A percentile compares a stretch with the other conserved stretches of the same genome.
phyloP scores from a whole-genome alignment of 345 rosid species.

The Linum tenue region DNA sequence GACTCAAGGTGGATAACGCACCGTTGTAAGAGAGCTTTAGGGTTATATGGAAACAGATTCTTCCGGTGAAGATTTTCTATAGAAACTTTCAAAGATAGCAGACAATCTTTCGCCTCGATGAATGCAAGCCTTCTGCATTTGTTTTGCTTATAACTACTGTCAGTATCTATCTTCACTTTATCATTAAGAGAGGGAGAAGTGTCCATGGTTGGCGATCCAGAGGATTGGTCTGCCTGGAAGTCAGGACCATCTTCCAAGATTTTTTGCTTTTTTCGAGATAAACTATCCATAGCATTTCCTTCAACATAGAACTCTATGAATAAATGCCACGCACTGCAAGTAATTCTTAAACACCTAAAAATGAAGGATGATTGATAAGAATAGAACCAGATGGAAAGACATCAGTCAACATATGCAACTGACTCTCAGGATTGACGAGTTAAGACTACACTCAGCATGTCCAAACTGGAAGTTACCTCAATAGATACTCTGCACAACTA shows the following conservation, averaged over 20 bases:
- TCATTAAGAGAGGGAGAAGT: conserved; percentile 10
- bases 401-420: background rate
- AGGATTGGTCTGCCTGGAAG: conserved; percentile 14
- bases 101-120: conserved; percentile 52
- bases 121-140: conserved; percentile 23
- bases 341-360: conserved; percentile 50
- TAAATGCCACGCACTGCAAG: conserved; percentile 47
- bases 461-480: conserved; percentile 39
- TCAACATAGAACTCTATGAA: conserved; percentile 38
- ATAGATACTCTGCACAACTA: conserved; percentile 68
- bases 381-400: background rate
- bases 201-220: background rate
- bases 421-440: conserved; percentile 1
- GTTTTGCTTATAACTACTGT: conserved; percentile 1
- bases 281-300: conserved; percentile 16
- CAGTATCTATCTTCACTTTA: conserved; percentile 14
- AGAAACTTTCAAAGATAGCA: conserved; percentile 63
- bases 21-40: conserved; percentile 71
- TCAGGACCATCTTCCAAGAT: conserved; percentile 16
- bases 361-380: background rate
- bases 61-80: conserved; percentile 54
- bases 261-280: conserved; percentile 49
- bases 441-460: conserved; percentile 4
- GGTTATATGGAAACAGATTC: conserved; percentile 71
- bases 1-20: conserved; percentile 13